Conservation (phyloP, 306 rosid genomes). For the Fragaria nilgerrensis region DNA sequence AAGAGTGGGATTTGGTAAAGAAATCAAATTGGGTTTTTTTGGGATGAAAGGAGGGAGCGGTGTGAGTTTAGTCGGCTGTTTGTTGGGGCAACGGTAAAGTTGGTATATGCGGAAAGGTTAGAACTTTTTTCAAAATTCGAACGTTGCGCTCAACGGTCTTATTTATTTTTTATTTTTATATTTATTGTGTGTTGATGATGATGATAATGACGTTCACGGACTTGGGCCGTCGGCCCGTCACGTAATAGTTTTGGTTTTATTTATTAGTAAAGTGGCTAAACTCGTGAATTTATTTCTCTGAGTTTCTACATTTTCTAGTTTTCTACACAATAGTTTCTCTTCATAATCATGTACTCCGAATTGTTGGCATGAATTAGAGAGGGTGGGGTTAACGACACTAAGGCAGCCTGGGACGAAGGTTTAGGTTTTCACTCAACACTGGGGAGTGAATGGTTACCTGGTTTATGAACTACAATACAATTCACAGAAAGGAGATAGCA, state of each 20-base stretch:
- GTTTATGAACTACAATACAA: too few species aligned
- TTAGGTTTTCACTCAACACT: too few species aligned
- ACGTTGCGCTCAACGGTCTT: conserved; percentile 63
- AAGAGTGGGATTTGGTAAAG: background rate
- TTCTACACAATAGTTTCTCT: too few species aligned
- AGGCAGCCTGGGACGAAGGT: too few species aligned
- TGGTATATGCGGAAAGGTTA: background rate
- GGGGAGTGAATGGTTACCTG: too few species aligned
- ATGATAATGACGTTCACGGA: background rate
- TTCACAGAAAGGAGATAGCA: too few species aligned
- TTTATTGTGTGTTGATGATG: background rate
- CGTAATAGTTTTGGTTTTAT: background rate
- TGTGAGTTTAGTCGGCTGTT: conserved; percentile 30
- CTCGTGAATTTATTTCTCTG: background rate
- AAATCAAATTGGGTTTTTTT: background rate
- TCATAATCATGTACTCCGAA: too few species aligned
- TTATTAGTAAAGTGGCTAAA: background rate
- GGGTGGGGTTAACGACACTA: too few species aligned
- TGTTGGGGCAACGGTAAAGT: conserved; percentile 54
- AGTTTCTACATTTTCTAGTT: too few species aligned
- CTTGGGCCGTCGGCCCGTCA: background rate
- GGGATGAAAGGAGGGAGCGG: background rate
- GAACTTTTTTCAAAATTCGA: conserved; percentile 38
- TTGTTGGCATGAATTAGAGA: too few species aligned
- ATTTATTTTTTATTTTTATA: background rate